Evolutionary conservation across 441 rosid genomes (phyloP), one percentile per base, ranked within the genome.

Genomic region (Adansonia madagascariensis): DNA sequence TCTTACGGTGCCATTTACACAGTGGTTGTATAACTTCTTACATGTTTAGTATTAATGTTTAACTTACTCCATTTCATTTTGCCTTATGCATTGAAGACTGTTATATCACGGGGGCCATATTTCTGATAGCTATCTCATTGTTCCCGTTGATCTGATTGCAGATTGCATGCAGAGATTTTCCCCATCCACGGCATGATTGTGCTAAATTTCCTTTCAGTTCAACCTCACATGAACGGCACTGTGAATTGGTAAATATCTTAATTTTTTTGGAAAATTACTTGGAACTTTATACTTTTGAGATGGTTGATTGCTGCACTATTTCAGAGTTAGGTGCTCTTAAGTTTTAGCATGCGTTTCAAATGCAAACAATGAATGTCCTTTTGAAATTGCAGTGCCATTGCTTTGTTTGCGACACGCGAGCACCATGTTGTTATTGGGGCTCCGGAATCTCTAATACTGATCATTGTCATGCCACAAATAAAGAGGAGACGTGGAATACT

Each of bases 91-190:
- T 72, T 56, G 39, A 55, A 22, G 62, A 22, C 56, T 71, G 35
- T 57, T 31, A 11, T 80, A 52, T 44, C 18, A 10, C 31, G 4
- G 47, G 43, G 41, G 14, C 47, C 27, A 6, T 74, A 35, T 75
- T 46, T 80, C 66, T 73, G 66, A 63, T 27, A 41, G 71, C 35
- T 61, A 27, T 65, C 35, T 3, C 68, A 24, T 43, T 59, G 31
- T 11, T 71, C 6, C 57, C 62, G 75, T 69, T 79, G 27, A 78
- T 70, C 79, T 82, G 20, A n/a, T 66, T 84, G 86, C 88, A 95
- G 98, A 78, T 95, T 83, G 98, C 98, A 4, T 95, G 97, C 82
- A 84, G 98, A 83, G 99, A 95, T 82, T 95, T 84, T 59, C 97
- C 98, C 77, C 98, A 95, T 83, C 85, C 96, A 57, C 86, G 99